Percentiles rank a stretch among this genome's conserved stretches.
These are phyloP conservation scores for Aspergillus sp. DNA, from an alignment of 2,329 filamentous ascomycete species.

Conservation along the genomic window DNA sequence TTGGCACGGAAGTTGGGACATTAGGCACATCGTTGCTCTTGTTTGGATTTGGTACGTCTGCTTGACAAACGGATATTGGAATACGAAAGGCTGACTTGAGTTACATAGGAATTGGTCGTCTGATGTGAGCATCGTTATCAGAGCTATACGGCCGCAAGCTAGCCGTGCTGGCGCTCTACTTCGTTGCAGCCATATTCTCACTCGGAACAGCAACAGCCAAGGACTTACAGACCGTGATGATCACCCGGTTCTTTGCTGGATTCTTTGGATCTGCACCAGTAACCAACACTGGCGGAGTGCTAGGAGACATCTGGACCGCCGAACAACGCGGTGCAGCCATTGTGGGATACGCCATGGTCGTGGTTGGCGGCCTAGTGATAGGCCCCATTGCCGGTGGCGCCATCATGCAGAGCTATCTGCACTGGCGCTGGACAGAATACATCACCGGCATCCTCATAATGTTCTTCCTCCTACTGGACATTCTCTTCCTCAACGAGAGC, in stretches of 20 bases:
- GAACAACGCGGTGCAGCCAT: constrained; percentile 33
- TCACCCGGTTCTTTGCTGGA: constrained; percentile 40
- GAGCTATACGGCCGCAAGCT: constrained; percentile 41
- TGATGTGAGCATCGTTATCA: constrained; percentile 35
- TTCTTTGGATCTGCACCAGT: constrained; percentile 39
- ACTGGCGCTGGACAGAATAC: constrained; percentile 7
- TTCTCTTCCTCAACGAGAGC: neutral
- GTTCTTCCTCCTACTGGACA: neutral
- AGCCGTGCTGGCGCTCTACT: constrained; percentile 38
- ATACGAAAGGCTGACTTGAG: too few species aligned
- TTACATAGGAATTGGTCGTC: too few species aligned
- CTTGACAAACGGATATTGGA: too few species aligned
- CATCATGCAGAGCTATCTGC: constrained; percentile 21
- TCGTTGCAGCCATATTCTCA: constrained; percentile 38
- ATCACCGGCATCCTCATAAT: neutral
- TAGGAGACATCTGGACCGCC: constrained; percentile 38
- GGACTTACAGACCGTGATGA: constrained; percentile 29
- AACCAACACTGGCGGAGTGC: constrained; percentile 35
- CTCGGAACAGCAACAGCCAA: constrained; percentile 38
- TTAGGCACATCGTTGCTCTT: constrained; percentile 45
- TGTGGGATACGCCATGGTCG: constrained; percentile 32
- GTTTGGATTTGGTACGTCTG: too few species aligned
- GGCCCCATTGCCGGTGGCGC: constrained; percentile 38
- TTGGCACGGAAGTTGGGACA: constrained; percentile 39
- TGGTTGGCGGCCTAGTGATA: constrained; percentile 35